Base-by-base conservation (phyloP, 2,329 filamentous ascomycete species). In the Seiridium unicorne region DNA sequence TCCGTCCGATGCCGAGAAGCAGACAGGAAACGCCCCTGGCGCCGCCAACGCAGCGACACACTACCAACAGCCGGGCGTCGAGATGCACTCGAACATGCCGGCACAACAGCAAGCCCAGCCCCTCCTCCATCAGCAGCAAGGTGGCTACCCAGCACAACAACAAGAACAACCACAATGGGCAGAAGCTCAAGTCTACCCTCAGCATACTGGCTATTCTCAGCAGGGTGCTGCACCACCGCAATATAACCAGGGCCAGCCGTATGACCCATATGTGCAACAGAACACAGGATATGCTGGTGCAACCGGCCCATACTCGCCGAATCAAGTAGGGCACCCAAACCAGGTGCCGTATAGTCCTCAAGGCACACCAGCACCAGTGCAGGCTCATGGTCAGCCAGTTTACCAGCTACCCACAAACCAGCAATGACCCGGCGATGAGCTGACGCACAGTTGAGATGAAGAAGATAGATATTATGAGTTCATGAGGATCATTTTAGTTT, bases 1-100 rank as follows among this genome's bases (percentile, higher is more conserved):
- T 54, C 31, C 35, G 38, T 53, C 51, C 35, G 70, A 71, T 44
- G 62, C 64, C 18, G 68, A 71, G 63, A 72, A 71, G 63, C 49
- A 53, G 26, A 38, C 57, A 8, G 62, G 49, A 32, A 48, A 40
- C 32, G 38, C 40, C 9, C 48, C 58, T 32, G 51, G 42, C 5
- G 54, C 48, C 8, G 49, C 26, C 32, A 46, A 48, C 31, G 35
- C 44, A 10, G n/a, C 8, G n/a, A 18, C 48, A 11, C 44, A 13
- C 13, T 34, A 51, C 26, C 55, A 51, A 31, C 55, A 51, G 40
- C 49, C 49, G 10, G 60, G 44, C 13, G 58, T 51, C 26, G 60
- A 61, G 44, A 58, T 49, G 60, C 62, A 58, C 9, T 61, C 61
- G 42, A 56, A 61, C 31, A 36, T 60, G 7, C 44, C 51, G 31